These are phyloP conservation scores for Spathaspora sp. DNA, from an alignment of 1,139 yeast species.

Conservation along the genomic window DNA sequence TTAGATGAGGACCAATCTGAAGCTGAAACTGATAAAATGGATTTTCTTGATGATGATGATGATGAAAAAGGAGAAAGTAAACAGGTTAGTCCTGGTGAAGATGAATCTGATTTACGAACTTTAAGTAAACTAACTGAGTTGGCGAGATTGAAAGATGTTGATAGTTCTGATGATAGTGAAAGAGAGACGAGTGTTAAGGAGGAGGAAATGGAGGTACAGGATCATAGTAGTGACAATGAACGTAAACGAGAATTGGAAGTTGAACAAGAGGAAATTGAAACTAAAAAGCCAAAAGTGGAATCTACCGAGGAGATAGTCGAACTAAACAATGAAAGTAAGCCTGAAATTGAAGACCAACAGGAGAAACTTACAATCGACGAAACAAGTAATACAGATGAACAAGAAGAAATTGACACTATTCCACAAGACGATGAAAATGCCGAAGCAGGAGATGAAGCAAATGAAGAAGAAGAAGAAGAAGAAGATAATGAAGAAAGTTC, in stretches of 20 bases:
- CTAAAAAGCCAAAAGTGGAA: conserved; percentile 22
- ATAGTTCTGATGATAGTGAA: conserved; percentile 23
- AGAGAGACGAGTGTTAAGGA: conserved; percentile 6
- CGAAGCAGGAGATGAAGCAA: conserved; percentile 19
- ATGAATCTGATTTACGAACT: conserved; percentile 36
- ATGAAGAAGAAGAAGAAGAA: conserved; percentile 19
- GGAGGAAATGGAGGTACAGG: conserved; percentile 1
- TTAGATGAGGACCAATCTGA: conserved; percentile 68
- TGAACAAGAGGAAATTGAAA: conserved; percentile 1
- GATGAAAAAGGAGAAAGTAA: conserved; percentile 11
- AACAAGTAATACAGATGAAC: background rate
- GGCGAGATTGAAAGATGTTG: conserved; percentile 41
- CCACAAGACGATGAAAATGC: conserved; percentile 11
- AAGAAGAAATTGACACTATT: conserved; percentile 1
- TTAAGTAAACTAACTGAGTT: conserved; percentile 41
- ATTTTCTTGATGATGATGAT: conserved; percentile 40
- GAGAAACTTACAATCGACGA: conserved; percentile 12
- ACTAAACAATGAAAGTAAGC: conserved; percentile 14
- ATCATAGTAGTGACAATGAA: conserved; percentile 4
- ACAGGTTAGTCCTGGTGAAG: conserved; percentile 6
- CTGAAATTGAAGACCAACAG: conserved; percentile 25
- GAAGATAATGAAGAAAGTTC: conserved; percentile 13
- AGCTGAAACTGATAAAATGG: conserved; percentile 81
- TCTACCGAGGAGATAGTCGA: conserved; percentile 9
- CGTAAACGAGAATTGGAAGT: conserved; percentile 7